A percentile compares a stretch with the other conserved stretches of the same genome.
These are phyloP conservation scores for Astragalus glycyphyllos DNA, from an alignment of 306 rosid genomes.

Conservation along the genomic window DNA sequence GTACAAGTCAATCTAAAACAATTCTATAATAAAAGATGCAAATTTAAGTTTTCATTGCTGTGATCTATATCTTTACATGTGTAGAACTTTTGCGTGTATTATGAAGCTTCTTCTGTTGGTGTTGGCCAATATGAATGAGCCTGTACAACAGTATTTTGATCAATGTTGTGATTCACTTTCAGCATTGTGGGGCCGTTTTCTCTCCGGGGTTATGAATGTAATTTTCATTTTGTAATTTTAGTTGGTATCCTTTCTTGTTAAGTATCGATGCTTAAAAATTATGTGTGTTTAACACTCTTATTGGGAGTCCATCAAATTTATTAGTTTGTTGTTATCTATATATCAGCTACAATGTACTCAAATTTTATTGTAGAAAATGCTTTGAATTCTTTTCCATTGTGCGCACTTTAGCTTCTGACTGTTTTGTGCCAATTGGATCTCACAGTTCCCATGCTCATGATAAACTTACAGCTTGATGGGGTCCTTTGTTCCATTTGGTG, in stretches of 20 bases:
- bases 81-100: slow-evolving; percentile 14
- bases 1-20: slow-evolving; percentile 9
- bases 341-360: slow-evolving; percentile 7
- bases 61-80: slow-evolving; percentile 9
- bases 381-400: slow-evolving; percentile 20
- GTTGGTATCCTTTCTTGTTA: slow-evolving; percentile 26
- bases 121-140: slow-evolving; percentile 21
- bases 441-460: slow-evolving; percentile 78
- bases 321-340: background rate
- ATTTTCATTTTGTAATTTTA: slow-evolving; percentile 5
- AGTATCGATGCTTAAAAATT: background rate
- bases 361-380: slow-evolving; percentile 30
- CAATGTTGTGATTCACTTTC: slow-evolving; percentile 2
- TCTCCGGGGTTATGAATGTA: background rate
- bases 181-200: too few relatives aligned
- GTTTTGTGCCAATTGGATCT: slow-evolving; percentile 65
- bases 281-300: background rate
- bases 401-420: slow-evolving; percentile 58
- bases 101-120: slow-evolving; percentile 8
- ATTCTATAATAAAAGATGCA: slow-evolving; percentile 11
- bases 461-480: slow-evolving; percentile 91
- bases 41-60: slow-evolving; percentile 10
- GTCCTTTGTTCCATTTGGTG: slow-evolving; percentile 96
- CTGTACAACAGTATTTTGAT: slow-evolving; percentile 15
- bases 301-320: slow-evolving; percentile 1